Evolutionary conservation across 1,284 basidiomycete genomes (phyloP).

Genomic region (Melampsora abietis-canadensis): DNA sequence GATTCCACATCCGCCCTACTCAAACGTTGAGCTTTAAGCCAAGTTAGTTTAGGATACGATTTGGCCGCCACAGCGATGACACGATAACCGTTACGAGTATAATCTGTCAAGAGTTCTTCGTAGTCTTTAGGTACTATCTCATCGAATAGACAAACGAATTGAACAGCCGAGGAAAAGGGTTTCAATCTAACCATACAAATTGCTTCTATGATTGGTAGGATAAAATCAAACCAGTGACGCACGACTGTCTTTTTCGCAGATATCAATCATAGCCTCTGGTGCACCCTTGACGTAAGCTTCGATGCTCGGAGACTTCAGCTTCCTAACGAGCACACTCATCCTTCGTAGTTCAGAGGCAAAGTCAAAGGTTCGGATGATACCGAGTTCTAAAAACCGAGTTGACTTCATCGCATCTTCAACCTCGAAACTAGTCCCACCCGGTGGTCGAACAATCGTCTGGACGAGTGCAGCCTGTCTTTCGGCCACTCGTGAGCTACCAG

Average conservation of each 20-base stretch:
- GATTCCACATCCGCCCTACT: constrained; percentile 94
- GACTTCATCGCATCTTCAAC: constrained; percentile 60
- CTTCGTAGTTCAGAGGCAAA: constrained; percentile 88
- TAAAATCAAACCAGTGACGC: constrained; percentile 52
- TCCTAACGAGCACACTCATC: constrained; percentile 97
- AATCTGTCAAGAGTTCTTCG: constrained; percentile 92
- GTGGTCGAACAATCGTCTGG: constrained; percentile 92
- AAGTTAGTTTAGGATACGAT: constrained; percentile 85
- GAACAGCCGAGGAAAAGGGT: background rate
- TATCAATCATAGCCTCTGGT: constrained; percentile 94
- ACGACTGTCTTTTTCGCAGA: constrained; percentile 85
- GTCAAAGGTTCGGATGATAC: constrained; percentile 93
- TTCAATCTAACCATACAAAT: background rate
- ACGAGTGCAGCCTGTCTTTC: constrained; percentile 83
- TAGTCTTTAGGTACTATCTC: constrained; percentile 85
- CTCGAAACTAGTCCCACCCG: constrained; percentile 65
- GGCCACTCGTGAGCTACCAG: constrained; percentile 56
- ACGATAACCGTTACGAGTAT: constrained; percentile 93
- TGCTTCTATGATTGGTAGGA: background rate
- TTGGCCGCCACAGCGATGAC: constrained; percentile 98
- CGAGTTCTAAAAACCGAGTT: constrained; percentile 91
- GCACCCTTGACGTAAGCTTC: constrained; percentile 98
- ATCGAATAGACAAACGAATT: background rate
- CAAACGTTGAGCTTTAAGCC: constrained; percentile 96
- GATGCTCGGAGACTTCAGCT: constrained; percentile 88